phyloP scores from a whole-genome alignment of 2,329 filamentous ascomycete genomes.

The Neonectria faginata region DNA sequence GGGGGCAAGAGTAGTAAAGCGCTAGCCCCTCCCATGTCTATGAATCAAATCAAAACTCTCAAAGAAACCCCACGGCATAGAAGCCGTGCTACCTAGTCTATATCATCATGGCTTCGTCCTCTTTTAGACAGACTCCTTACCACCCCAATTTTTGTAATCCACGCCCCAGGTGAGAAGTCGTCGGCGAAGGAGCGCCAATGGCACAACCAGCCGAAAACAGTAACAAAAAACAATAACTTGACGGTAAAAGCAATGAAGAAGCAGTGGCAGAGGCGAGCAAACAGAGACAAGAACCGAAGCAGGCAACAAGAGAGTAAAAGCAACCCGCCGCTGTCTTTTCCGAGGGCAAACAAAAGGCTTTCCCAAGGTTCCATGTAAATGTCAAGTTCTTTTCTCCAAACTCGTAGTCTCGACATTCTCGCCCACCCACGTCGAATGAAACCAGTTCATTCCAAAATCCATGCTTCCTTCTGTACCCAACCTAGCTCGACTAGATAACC shows the following conservation, averaged over 20 bases:
- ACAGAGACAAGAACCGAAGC: neutral
- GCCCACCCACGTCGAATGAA: conserved; percentile 27
- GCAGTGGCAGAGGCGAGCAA: conserved; percentile 14
- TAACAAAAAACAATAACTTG: conserved; percentile 9
- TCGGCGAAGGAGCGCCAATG: conserved; percentile 9
- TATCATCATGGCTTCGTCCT: conserved; percentile 38
- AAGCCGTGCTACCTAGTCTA: conserved; percentile 37
- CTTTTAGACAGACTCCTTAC: conserved; percentile 34
- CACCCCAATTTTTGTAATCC: conserved; percentile 33
- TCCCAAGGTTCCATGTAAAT: conserved; percentile 35
- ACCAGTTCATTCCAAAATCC: conserved; percentile 9
- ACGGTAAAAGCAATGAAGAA: conserved; percentile 15
- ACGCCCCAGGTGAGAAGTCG: conserved; percentile 17
- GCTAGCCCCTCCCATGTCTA: conserved; percentile 28
- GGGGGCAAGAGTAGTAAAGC: conserved; percentile 2
- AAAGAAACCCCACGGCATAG: conserved; percentile 16
- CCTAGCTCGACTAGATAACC: conserved; percentile 17
- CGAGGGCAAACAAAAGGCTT: conserved; percentile 23
- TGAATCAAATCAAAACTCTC: conserved; percentile 24
- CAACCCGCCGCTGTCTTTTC: conserved; percentile 21
- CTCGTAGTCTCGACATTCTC: conserved; percentile 17
- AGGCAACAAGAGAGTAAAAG: conserved; percentile 8
- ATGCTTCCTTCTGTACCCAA: conserved; percentile 4
- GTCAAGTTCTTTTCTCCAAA: conserved; percentile 37
- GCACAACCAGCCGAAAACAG: conserved; percentile 20